Conservation (phyloP, 768 basidiomycete species). For the Termitomyces bulborhizus region DNA sequence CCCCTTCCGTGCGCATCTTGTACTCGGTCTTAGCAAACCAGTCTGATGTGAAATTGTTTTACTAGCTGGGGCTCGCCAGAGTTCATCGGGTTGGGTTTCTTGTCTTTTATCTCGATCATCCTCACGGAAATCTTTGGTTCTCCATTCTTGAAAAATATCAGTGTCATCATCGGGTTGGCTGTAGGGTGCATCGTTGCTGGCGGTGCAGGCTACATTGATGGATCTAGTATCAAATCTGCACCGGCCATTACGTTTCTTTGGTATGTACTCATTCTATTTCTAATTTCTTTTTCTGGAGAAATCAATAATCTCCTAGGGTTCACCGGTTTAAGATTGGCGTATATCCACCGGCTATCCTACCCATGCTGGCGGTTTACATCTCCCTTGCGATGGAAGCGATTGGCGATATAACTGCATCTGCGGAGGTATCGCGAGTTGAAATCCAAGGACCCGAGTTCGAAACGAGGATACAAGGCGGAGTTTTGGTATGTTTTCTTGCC, state of each 20-base stretch:
- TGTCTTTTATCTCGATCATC: constrained; percentile 72
- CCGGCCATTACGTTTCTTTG: constrained; percentile 82
- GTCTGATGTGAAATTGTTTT: not conserved
- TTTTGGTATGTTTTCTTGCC: constrained; percentile 41
- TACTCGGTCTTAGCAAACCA: not conserved
- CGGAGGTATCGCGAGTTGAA: constrained; percentile 71
- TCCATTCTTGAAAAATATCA: constrained; percentile 79
- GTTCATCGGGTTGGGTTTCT: constrained; percentile 84
- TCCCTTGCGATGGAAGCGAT: constrained; percentile 80
- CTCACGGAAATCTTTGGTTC: constrained; percentile 79
- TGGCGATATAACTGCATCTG: constrained; percentile 78
- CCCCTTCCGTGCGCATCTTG: constrained; percentile 47
- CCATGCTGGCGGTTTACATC: constrained; percentile 39
- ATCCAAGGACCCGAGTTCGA: constrained; percentile 78
- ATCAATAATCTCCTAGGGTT: constrained; percentile 37
- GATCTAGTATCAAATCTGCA: constrained; percentile 54
- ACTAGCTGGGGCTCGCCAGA: constrained; percentile 72
- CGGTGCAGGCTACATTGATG: constrained; percentile 71
- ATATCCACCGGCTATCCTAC: constrained; percentile 61
- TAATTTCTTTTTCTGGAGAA: not conserved
- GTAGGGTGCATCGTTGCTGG: constrained; percentile 82
- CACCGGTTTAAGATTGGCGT: constrained; percentile 71
- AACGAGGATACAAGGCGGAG: constrained; percentile 75
- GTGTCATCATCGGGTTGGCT: constrained; percentile 67
- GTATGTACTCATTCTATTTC: constrained; percentile 22